Base-by-base conservation (phyloP, 2,329 filamentous ascomycete species). In the Exophiala oligosperma region DNA sequence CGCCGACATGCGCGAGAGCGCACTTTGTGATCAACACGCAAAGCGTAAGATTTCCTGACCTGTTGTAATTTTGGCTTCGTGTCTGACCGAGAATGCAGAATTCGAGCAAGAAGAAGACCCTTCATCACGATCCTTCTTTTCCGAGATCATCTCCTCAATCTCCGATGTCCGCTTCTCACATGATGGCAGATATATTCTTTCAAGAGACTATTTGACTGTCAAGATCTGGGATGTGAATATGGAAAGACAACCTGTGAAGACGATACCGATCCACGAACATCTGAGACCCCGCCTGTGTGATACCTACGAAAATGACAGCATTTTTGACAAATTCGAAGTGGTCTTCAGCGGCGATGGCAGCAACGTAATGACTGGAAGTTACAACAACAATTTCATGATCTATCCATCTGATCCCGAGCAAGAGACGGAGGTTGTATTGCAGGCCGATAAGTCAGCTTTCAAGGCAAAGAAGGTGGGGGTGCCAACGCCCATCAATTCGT, bases 371-470 rank as follows among this genome's bases (percentile, higher is more conserved):
- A 99, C 94, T 4, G 94, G 94, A 68, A 97, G 92, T 73, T 99
- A 99, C 81, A 99, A 99, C 83, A 99, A 99, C 80, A 99, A 99
- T 79, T 97, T 99, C 81, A 99, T 99, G 94, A 99, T 99, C 71
- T 99, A 97, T 74, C 94, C 94, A 3, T 94, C 92, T 26, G 93
- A 97, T 70, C 90, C 92, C 5, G 91, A 93, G 66, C 95, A 95
- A 78, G 94, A 99, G 73, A 93, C 93, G 2, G 94, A 99, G 75
- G 92, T 99, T 49, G 94, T 99, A 48, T 80, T 99, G 57, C 94
- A 99, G 75, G 94, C 94, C 40, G 94, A 99, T 74, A 99, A 99
- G 80, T 96, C 92, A 56, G 94, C 94, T 9, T 99, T 99, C 85
- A 99, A 99, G 79, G 94, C 94, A 37, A 99, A 99, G 87, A 99